Evolutionary conservation across 305 asterid genomes (phyloP).

Genomic region (Fraxinus latifolia): DNA sequence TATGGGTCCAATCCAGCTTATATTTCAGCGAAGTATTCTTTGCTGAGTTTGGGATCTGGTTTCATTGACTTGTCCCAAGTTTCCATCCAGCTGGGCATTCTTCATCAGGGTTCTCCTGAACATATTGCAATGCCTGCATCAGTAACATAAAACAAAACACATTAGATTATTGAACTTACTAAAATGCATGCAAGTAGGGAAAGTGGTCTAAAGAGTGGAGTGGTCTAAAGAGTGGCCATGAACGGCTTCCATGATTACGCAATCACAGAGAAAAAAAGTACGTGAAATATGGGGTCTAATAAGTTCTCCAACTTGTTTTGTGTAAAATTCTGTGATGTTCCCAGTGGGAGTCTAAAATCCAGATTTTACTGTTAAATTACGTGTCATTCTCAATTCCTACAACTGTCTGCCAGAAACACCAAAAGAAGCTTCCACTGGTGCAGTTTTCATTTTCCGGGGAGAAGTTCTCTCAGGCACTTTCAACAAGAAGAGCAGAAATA

Average conservation of each 20-base stretch:
- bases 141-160: background rate
- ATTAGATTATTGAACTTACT: background rate
- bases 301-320: background rate
- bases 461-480: background rate
- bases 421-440: background rate
- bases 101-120: slow-evolving; percentile 96
- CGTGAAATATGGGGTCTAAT: background rate
- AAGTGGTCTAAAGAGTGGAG: background rate
- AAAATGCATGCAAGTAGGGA: background rate
- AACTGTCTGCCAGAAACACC: background rate
- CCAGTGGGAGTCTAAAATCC: background rate
- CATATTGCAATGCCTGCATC: slow-evolving; percentile 79
- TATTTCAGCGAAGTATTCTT: slow-evolving; percentile 86
- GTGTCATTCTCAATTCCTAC: background rate
- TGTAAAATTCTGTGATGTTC: background rate
- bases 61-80: slow-evolving; percentile 96
- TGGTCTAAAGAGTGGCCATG: background rate
- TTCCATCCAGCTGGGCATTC: slow-evolving; percentile 99
- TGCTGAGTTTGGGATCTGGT: slow-evolving; percentile 91
- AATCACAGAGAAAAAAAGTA: background rate
- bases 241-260: background rate
- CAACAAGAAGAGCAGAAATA: background rate
- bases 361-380: background rate
- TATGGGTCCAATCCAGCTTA: slow-evolving; percentile 18
- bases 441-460: background rate